These are phyloP conservation scores for Boehmeria nivea DNA, from an alignment of 306 rosid genomes.

Conservation along the genomic window DNA sequence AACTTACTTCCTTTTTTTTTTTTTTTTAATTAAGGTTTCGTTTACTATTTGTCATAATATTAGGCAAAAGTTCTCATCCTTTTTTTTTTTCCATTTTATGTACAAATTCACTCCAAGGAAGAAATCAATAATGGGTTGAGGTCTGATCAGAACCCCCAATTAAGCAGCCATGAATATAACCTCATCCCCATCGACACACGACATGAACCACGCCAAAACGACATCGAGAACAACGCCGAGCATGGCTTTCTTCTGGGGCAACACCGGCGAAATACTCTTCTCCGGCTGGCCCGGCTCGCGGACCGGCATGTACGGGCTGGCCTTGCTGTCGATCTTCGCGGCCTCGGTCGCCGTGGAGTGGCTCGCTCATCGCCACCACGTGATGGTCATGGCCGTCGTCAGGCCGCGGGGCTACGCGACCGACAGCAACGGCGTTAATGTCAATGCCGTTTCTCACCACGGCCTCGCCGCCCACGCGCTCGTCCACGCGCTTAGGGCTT, in stretches of 20 bases:
- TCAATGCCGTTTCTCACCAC: constrained; percentile 27
- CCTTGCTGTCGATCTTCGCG: constrained; percentile 15
- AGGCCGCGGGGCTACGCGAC: too few species aligned
- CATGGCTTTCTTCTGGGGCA: constrained; percentile 20
- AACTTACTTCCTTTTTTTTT: too few species aligned
- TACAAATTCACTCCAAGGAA: too few species aligned
- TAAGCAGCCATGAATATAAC: not conserved
- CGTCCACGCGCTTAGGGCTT: constrained; percentile 7
- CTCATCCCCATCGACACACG: not conserved
- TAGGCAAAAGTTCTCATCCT: too few species aligned
- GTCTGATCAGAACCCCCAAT: not conserved
- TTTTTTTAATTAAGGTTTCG: too few species aligned
- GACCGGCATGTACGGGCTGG: constrained; percentile 15
- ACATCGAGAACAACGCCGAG: not conserved
- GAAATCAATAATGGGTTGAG: too few species aligned
- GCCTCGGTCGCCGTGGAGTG: constrained; percentile 18
- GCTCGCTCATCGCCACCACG: constrained; percentile 4
- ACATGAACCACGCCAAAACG: constrained; percentile 18
- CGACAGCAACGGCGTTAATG: not conserved
- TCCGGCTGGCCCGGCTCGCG: constrained; percentile 24
- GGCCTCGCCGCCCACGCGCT: not conserved
- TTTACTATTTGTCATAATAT: too few species aligned
- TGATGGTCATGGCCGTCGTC: not conserved
- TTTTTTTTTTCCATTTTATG: too few species aligned
- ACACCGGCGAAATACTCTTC: constrained; percentile 19